Conservation (phyloP, 225 moss, liverwort and hornwort species). For the Neckera pumila region DNA sequence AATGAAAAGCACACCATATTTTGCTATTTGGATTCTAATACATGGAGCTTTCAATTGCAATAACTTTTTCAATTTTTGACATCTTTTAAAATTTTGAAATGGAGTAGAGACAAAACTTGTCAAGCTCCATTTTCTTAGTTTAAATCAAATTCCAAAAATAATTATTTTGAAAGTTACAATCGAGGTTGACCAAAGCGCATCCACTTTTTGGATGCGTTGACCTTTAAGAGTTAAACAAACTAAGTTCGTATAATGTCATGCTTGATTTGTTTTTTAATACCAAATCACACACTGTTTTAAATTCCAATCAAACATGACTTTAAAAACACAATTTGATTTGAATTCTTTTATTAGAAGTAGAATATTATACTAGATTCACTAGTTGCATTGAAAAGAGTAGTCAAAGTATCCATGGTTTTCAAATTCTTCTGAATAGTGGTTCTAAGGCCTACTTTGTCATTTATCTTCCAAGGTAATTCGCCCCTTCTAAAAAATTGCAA, state of each 20-base stretch:
- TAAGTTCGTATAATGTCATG: too few species aligned
- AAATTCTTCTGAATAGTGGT: not conserved
- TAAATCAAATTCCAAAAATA: too few species aligned
- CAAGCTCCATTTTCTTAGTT: too few species aligned
- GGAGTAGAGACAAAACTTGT: too few species aligned
- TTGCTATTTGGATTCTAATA: too few species aligned
- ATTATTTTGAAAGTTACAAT: too few species aligned
- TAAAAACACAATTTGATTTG: not conserved
- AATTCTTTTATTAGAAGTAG: not conserved
- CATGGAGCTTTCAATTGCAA: too few species aligned
- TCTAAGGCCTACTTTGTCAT: not conserved
- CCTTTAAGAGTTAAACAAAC: not conserved
- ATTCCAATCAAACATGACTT: not conserved
- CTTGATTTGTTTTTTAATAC: not conserved
- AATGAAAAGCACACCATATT: too few species aligned
- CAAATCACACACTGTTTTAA: rapidly evolving
- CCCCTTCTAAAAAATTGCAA: not conserved
- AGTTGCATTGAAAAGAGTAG: not conserved
- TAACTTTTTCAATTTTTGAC: too few species aligned
- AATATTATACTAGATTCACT: not conserved
- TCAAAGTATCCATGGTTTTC: not conserved
- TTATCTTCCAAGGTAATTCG: rapidly evolving
- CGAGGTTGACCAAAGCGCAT: too few species aligned
- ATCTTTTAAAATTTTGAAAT: too few species aligned
- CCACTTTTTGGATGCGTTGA: too few species aligned